These are phyloP conservation scores for Groenewaldozyma salmanticensis DNA, from an alignment of 805 yeast genomes.

Conservation along the genomic window DNA sequence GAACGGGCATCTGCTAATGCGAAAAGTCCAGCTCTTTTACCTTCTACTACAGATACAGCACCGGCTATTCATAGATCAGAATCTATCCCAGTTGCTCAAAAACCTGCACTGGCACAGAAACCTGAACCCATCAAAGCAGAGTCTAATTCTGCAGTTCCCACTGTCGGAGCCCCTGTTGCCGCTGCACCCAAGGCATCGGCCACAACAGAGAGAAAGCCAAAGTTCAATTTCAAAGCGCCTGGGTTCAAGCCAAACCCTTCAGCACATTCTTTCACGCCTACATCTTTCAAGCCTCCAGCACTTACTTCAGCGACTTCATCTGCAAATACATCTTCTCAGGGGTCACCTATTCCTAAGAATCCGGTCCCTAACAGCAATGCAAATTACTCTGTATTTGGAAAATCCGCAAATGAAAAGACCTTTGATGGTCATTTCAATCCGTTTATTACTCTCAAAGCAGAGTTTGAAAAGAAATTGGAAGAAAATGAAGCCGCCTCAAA, in stretches of 20 bases:
- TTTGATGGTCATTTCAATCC: constrained; percentile 41
- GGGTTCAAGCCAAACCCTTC: constrained; percentile 63
- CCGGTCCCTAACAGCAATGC: constrained; percentile 9
- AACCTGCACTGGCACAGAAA: constrained; percentile 1
- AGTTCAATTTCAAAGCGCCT: constrained; percentile 47
- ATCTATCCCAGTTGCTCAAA: constrained; percentile 1
- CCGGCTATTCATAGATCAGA: neutral
- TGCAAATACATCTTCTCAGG: constrained; percentile 12
- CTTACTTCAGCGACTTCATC: constrained; percentile 15
- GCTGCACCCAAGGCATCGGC: constrained; percentile 12
- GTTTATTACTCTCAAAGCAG: constrained; percentile 37
- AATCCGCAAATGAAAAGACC: constrained; percentile 24
- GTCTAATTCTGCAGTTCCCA: constrained; percentile 5
- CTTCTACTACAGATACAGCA: neutral
- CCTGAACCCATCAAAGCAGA: constrained; percentile 3
- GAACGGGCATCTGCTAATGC: constrained; percentile 19
- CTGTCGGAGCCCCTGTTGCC: constrained; percentile 12
- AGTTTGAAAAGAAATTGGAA: constrained; percentile 12
- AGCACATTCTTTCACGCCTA: constrained; percentile 44
- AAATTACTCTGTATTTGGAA: constrained; percentile 33
- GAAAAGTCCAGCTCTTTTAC: too few species aligned
- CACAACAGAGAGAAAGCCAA: constrained; percentile 32
- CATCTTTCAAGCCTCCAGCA: constrained; percentile 8
- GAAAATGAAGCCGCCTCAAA: neutral
- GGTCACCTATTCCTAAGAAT: constrained; percentile 15